phyloP scores from a whole-genome alignment of 73 alveolate genomes.

The Tetrahymena thermophila region DNA sequence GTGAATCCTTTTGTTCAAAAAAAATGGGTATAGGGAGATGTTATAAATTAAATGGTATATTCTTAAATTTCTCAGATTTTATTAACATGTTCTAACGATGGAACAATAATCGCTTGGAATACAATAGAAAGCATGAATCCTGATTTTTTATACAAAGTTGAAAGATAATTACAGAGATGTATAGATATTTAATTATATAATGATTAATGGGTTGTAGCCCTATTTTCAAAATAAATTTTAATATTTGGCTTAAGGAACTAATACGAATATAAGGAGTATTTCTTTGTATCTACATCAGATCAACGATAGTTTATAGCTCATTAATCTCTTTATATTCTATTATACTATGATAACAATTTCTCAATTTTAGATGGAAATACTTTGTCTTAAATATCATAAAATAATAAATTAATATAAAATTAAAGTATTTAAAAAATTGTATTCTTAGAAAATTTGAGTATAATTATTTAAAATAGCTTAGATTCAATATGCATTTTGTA shows the following conservation, averaged over 20 bases:
- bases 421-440: background rate
- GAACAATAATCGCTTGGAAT: background rate
- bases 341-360: background rate
- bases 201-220: background rate
- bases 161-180: background rate
- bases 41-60: background rate
- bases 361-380: background rate
- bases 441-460: background rate
- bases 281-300: background rate
- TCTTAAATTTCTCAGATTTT: background rate
- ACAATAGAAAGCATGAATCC: background rate
- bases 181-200: background rate
- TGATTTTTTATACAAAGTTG: background rate
- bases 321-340: background rate
- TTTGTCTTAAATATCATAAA: background rate
- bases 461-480: background rate
- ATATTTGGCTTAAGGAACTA: background rate
- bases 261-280: background rate
- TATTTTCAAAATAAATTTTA: background rate
- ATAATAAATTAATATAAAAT: background rate
- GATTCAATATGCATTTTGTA: background rate
- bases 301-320: background rate
- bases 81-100: background rate
- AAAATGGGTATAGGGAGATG: background rate
- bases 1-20: background rate